These are phyloP conservation scores for Petrea volubilis DNA, from an alignment of 257 asterid species.

Conservation along the genomic window DNA sequence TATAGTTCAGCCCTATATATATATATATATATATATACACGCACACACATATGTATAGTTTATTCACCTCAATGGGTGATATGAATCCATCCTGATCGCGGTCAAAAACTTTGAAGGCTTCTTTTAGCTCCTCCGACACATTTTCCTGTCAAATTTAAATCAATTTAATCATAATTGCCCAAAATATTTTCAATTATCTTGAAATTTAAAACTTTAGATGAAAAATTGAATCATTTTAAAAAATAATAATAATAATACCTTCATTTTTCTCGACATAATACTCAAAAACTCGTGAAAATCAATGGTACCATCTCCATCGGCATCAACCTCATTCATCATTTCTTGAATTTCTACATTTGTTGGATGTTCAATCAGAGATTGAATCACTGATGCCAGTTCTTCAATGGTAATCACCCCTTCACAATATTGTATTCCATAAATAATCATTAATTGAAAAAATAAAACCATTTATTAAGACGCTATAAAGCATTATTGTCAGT, in stretches of 20 bases:
- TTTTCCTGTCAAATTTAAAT: slow-evolving; percentile 42
- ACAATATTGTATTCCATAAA: neutral
- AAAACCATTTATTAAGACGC: too few species aligned
- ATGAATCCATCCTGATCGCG: slow-evolving; percentile 89
- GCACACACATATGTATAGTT: too few species aligned
- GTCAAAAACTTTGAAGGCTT: slow-evolving; percentile 84
- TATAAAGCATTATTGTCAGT: too few species aligned
- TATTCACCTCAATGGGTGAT: slow-evolving; percentile 65
- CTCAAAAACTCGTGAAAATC: slow-evolving; percentile 66
- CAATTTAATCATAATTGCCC: neutral
- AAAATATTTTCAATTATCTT: neutral
- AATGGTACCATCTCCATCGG: slow-evolving; percentile 55
- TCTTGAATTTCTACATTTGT: slow-evolving; percentile 67
- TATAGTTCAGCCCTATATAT: too few species aligned
- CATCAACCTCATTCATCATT: slow-evolving; percentile 63
- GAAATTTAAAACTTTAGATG: neutral
- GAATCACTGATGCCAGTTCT: slow-evolving; percentile 60
- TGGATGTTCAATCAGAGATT: slow-evolving; percentile 65
- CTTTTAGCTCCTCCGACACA: slow-evolving; percentile 67
- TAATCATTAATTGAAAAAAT: too few species aligned
- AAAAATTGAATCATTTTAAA: neutral
- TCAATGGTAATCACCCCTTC: slow-evolving; percentile 65
- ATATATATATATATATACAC: too few species aligned
- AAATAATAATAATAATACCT: slow-evolving; percentile 33
- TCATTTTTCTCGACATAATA: slow-evolving; percentile 64